A percentile compares a stretch with the other conserved stretches of the same genome.
These are phyloP conservation scores for Boletus bicolor DNA, from an alignment of 768 basidiomycete genomes.

Conservation along the genomic window DNA sequence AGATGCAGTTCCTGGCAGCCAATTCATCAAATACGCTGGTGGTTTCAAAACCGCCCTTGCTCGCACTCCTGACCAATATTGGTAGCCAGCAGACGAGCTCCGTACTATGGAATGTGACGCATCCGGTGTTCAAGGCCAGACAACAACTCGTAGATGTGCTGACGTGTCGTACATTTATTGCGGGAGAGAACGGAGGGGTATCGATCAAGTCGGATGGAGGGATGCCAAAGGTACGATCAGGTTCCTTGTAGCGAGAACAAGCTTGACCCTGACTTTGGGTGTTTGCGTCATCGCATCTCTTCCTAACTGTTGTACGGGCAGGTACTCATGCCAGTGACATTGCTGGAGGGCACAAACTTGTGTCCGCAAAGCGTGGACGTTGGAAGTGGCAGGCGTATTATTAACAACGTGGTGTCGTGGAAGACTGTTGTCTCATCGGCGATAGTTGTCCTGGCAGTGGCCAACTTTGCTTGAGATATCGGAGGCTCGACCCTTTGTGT, in stretches of 20 bases:
- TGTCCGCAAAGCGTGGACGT: conserved; percentile 16
- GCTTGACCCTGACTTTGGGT: not conserved
- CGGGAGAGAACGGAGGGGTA: conserved; percentile 42
- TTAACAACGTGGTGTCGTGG: conserved; percentile 7
- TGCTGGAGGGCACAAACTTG: conserved; percentile 21
- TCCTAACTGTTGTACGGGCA: conserved; percentile 8
- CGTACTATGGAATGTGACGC: conserved; percentile 42
- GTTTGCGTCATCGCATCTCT: not conserved
- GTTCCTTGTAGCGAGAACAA: not conserved
- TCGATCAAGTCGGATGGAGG: conserved; percentile 39
- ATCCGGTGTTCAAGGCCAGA: conserved; percentile 38
- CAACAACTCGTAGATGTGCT: conserved; percentile 52
- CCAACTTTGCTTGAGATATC: conserved; percentile 8
- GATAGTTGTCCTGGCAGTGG: conserved; percentile 1
- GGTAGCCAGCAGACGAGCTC: conserved; percentile 37
- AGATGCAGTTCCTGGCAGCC: conserved; percentile 47
- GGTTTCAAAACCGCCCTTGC: conserved; percentile 54
- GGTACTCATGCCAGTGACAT: conserved; percentile 35
- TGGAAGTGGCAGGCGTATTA: not conserved
- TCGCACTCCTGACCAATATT: conserved; percentile 54
- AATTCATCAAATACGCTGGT: conserved; percentile 40
- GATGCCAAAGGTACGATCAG: conserved; percentile 41
- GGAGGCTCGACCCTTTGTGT: not conserved
- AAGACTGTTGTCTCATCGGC: not conserved
- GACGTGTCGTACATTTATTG: conserved; percentile 40